Conservation (phyloP, 331 rosid species). For the Acacia pycnantha region DNA sequence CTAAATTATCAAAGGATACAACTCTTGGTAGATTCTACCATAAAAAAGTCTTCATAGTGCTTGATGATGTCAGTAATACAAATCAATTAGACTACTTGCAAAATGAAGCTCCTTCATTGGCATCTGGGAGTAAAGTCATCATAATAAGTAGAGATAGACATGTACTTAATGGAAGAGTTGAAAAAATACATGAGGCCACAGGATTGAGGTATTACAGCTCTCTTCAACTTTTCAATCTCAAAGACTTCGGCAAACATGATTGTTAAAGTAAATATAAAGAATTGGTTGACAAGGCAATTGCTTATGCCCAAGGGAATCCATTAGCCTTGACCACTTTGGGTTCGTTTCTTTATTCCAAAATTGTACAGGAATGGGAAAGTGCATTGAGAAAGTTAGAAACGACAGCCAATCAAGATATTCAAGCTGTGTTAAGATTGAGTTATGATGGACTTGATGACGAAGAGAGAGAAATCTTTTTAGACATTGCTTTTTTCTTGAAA, state of each 20-base stretch:
- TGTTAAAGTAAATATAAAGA: neutral
- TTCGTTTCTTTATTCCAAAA: neutral
- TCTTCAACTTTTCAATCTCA: neutral
- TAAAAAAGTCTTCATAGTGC: slow-evolving; percentile 1
- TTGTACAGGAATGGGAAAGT: neutral
- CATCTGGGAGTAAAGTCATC: slow-evolving; percentile 5
- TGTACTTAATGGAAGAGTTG: neutral
- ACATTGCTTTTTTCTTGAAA: slow-evolving; percentile 19
- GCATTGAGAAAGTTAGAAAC: neutral
- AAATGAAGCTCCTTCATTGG: neutral
- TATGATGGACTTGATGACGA: neutral
- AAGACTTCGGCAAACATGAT: neutral
- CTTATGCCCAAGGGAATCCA: neutral
- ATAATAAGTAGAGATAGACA: slow-evolving; percentile 7
- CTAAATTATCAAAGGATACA: neutral
- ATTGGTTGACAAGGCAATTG: neutral
- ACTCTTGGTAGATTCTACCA: neutral
- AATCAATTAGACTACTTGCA: neutral
- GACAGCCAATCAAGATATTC: neutral
- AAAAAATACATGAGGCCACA: neutral
- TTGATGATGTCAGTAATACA: slow-evolving; percentile 19
- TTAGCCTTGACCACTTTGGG: neutral
- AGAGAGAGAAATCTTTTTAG: neutral
- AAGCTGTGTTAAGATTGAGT: neutral
- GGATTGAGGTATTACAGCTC: neutral